These are phyloP conservation scores for Leccinum subgranulosum DNA, from an alignment of 768 basidiomycete genomes.

Conservation along the genomic window DNA sequence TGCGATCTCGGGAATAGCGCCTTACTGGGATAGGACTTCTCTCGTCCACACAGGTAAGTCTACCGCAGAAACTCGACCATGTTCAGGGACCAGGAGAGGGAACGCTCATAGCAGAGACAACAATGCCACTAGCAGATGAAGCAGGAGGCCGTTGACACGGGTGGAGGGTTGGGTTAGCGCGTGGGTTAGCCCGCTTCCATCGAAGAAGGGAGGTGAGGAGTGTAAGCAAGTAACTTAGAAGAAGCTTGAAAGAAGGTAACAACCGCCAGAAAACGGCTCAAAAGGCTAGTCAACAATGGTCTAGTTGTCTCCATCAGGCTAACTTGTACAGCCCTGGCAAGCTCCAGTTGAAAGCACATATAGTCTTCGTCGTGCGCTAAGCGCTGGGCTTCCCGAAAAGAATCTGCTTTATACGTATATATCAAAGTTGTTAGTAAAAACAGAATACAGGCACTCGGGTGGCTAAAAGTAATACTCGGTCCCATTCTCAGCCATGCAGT, in stretches of 20 bases:
- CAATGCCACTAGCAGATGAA: neutral
- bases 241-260: neutral
- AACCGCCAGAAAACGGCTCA: neutral
- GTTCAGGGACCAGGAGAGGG: neutral
- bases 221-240: conserved; percentile 2
- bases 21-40: neutral
- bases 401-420: neutral
- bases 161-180: neutral
- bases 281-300: neutral
- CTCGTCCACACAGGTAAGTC: neutral
- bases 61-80: neutral
- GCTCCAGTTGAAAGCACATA: neutral
- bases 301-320: neutral
- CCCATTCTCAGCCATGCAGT: conserved; percentile 62
- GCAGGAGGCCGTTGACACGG: neutral
- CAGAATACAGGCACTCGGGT: neutral
- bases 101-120: neutral
- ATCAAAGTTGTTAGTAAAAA: neutral
- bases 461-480: conserved; percentile 30
- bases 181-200: neutral
- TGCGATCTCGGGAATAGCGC: neutral
- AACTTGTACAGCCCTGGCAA: neutral
- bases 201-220: conserved; percentile 3
- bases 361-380: neutral
- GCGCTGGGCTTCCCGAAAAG: no score